Base-by-base conservation (phyloP, 2,329 filamentous ascomycete genomes). In the Alternaria sp. region DNA sequence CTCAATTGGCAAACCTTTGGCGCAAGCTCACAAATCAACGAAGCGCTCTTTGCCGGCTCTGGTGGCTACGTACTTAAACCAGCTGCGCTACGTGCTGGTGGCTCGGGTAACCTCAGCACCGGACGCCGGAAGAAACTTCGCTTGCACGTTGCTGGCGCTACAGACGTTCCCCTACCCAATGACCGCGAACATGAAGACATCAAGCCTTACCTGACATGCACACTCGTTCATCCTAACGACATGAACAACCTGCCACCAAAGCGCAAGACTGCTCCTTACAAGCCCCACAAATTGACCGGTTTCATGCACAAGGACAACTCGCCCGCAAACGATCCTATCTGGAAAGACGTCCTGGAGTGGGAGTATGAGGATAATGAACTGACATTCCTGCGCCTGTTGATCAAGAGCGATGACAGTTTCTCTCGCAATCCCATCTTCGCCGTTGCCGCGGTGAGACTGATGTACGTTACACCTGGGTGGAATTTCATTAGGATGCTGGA, bases 1-100 rank as follows among this genome's bases (percentile, higher is more conserved):
- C 82, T 91, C 56, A 91, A 91, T 78, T 89, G 89, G 87, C 89
- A 91, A 72, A 89, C 85, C 0, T 91, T 90, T 67, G 88, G 88
- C 32, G 85, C 86, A 7, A 85, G 85, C 71, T 89, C 89, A 81
- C 89, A 91, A 76, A 81, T 91, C 67, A 91, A 91, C 73, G 88
- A 90, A 70, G 89, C 89, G 0, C 81, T 91, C 0, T 91, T 91
- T 76, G 84, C 82, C 50, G 88, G 88, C 12, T 88, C 88, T 0
- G 87, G 88, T 26, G 89, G 89, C 8, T 91, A 87, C 70, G 85
- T 91, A 1, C 81, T 91, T 21, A 91, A 91, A 74, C 89, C 89
- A 0, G 83, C 84, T 0, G 82, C 85, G 1, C 81, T 91, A 1
- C 86, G 89, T 4, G 75, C 80, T 0, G 87, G 86, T 6, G 89